Evolutionary conservation across 148 eudicot genomes (phyloP).

Genomic region (Fagopyrum tataricum): DNA sequence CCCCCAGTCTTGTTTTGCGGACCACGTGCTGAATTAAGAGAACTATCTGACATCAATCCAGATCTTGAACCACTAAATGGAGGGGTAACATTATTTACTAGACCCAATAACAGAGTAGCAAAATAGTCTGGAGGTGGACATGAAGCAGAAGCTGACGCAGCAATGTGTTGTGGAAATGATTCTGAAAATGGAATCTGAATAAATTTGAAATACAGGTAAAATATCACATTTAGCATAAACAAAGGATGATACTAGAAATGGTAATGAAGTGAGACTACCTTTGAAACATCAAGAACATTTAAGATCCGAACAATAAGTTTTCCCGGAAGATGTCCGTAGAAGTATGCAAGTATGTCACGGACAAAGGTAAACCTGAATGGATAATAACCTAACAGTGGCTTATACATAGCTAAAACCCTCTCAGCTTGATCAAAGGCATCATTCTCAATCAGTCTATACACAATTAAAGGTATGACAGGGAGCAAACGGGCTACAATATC

Average conservation of each 20-base stretch:
- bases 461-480: conserved; percentile 82
- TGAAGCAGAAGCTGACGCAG: conserved; percentile 52
- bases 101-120: conserved; percentile 67
- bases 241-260: not conserved
- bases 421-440: conserved; percentile 86
- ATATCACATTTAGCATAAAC: not conserved
- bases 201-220: conserved; percentile 8
- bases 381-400: conserved; percentile 62
- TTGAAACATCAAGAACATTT: conserved; percentile 67
- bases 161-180: conserved; percentile 76
- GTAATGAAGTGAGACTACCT: conserved; percentile 33
- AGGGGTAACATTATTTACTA: conserved; percentile 87
- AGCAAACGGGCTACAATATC: conserved; percentile 88
- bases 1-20: conserved; percentile 47
- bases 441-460: conserved; percentile 91
- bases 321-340: conserved; percentile 88
- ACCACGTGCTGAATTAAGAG: conserved; percentile 33
- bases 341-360: conserved; percentile 94
- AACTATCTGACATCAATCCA: conserved; percentile 43
- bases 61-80: conserved; percentile 56
- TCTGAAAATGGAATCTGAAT: conserved; percentile 90
- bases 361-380: conserved; percentile 94
- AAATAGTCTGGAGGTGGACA: conserved; percentile 91
- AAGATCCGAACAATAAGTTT: conserved; percentile 79
- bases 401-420: conserved; percentile 65